phyloP scores from a whole-genome alignment of 2,329 filamentous ascomycete genomes.

The Teratosphaeria nubilosa region DNA sequence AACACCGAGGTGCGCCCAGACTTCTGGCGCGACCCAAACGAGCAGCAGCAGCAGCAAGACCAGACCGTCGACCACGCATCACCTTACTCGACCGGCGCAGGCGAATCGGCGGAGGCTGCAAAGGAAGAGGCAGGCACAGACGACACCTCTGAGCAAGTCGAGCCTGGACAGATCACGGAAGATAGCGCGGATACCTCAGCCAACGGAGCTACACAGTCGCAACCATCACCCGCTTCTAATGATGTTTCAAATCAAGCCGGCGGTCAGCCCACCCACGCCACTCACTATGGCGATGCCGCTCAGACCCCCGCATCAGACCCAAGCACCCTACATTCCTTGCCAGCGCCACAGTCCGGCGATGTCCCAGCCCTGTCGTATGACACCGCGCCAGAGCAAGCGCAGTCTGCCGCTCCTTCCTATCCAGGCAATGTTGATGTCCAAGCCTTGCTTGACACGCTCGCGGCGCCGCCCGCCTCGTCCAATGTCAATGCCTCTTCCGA shows the following conservation, averaged over 20 bases:
- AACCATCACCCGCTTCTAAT: neutral
- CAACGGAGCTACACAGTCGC: conserved; percentile 1
- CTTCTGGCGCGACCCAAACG: conserved; percentile 23
- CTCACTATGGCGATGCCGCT: conserved; percentile 2
- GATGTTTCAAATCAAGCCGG: conserved; percentile 13
- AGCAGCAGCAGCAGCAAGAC: conserved; percentile 6
- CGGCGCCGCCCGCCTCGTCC: conserved; percentile 20
- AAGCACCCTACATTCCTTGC: neutral
- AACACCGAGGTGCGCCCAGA: conserved; percentile 24
- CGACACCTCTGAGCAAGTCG: neutral
- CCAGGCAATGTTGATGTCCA: conserved; percentile 34
- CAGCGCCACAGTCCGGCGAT: neutral
- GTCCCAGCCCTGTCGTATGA: conserved; percentile 3
- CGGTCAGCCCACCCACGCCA: conserved; percentile 10
- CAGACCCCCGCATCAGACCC: conserved; percentile 1
- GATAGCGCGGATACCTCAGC: conserved; percentile 13
- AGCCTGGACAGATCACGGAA: neutral
- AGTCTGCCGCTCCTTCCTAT: conserved; percentile 1
- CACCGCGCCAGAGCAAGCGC: conserved; percentile 1
- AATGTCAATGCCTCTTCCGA: conserved; percentile 7
- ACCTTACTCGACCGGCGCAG: conserved; percentile 14
- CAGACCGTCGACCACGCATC: conserved; percentile 3
- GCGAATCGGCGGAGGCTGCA: conserved; percentile 1
- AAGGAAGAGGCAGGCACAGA: conserved; percentile 3
- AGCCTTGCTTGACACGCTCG: conserved; percentile 35